Evolutionary conservation across 2,329 filamentous ascomycete genomes (phyloP), one percentile per base, ranked within the genome.

Genomic region (Colletotrichum nymphaeae): DNA sequence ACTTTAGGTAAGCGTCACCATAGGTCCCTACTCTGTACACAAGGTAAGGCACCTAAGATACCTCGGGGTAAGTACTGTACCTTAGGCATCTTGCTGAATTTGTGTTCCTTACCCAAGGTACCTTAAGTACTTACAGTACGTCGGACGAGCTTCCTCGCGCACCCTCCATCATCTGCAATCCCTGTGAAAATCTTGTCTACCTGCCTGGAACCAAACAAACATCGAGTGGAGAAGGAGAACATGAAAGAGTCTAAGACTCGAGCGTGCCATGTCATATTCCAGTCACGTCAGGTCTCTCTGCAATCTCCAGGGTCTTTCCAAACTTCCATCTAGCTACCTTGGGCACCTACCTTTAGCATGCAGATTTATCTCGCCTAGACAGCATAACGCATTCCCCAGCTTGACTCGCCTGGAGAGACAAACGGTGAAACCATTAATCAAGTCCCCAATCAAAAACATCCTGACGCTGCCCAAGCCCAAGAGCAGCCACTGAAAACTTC

Each of bases 121-220:
- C 24, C 28, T 30, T 8, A 30, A 8, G 28, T 30, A 7, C 6
- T 30, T 30, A 8, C 8, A 7, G 8, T 30, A 30, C 24, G 14
- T 30, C 16, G 46, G 59, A 49, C 24, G 4, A 26, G 26, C 26
- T 26, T 26, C 16, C 8, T 35, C 66, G 53, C 60, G 53, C 53
- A 60, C 42, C 55, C 46, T 58, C 63, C 64, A 68, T 63, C 69
- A 63, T 71, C 63, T 46, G 32, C 49, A 14, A 67, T 66, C 63
- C 42, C 42, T 42, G 22, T 19, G 42, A 49, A 49, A 22, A 49
- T 49, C 42, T 5, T 22, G 42, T 49, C 42, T 9, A 35, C 11
- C 32, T 12, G 32, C 32, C 32, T 35, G 32, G 32, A 35, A 49
- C 8, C 42, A n/a, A 22, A 22, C 42, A 49, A 49, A 9, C 42